Conservation (phyloP, 331 rosid genomes). For the Saraca asoca region DNA sequence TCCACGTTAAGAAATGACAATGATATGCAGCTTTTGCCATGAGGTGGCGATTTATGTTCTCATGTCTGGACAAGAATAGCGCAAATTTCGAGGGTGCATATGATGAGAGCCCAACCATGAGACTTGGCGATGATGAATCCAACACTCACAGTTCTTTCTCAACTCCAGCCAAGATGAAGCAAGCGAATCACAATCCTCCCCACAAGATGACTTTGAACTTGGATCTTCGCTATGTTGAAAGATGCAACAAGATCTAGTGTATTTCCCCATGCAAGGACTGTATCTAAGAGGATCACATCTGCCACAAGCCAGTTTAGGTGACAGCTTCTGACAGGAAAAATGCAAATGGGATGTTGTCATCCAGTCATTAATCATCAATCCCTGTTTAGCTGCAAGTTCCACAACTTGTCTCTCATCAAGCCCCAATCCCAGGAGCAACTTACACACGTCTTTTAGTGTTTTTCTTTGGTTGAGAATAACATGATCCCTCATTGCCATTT, state of each 20-base stretch:
- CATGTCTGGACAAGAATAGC: slow-evolving; percentile 44
- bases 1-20: slow-evolving; percentile 29
- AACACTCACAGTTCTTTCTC: slow-evolving; percentile 45
- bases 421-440: slow-evolving; percentile 61
- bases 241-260: slow-evolving; percentile 43
- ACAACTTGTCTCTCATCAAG: slow-evolving; percentile 52
- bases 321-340: slow-evolving; percentile 40
- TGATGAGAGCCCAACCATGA: slow-evolving; percentile 31
- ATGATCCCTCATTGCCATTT: slow-evolving; percentile 74
- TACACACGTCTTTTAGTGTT: slow-evolving; percentile 53
- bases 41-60: slow-evolving; percentile 31
- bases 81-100: slow-evolving; percentile 36
- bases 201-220: slow-evolving; percentile 17
- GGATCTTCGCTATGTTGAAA: slow-evolving; percentile 39
- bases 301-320: slow-evolving; percentile 36
- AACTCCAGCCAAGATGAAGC: slow-evolving; percentile 42
- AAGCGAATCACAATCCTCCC: slow-evolving; percentile 29
- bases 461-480: slow-evolving; percentile 61
- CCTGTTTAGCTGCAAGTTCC: slow-evolving; percentile 59
- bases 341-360: slow-evolving; percentile 37
- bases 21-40: slow-evolving; percentile 37
- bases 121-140: slow-evolving; percentile 38
- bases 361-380: slow-evolving; percentile 61
- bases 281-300: slow-evolving; percentile 34
- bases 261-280: slow-evolving; percentile 31